Evolutionary conservation across 1,284 basidiomycete species (phyloP), one percentile per base, ranked within the genome.

Genomic region (Austroboletus novae-zelandiae): DNA sequence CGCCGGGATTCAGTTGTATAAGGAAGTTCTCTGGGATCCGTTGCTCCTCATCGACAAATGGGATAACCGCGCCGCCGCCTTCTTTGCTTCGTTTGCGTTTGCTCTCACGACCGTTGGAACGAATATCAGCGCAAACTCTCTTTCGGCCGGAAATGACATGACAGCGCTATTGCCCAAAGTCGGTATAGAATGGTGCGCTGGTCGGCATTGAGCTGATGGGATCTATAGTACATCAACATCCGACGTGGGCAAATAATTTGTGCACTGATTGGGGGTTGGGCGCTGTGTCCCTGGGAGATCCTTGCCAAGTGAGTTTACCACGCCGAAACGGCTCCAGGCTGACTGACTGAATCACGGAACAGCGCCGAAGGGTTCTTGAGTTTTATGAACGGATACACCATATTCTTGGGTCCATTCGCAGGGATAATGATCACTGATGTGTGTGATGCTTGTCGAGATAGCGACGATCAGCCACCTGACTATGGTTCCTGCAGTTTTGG

Each of bases 391-490:
- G 84, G 83, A 9, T 88, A 86, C 59, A 83, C 84, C 1, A 77
- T 88, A 14, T 85, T 87, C 65, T 67, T 88, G 25, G 86, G 84
- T 2, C 84, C 86, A 5, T 84, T 88, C 58, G 83, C 84, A 34
- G 86, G 81, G 23, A 80, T 87, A 55, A 86, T 87, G 82, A 72
- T 84, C 17, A 76, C 78, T n/a, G 84, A 87, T 62, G 84, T 86
- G 55, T 61, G 78, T 23, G 20, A 67, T 25, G 18, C 39, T 23
- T 23, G 20, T 23, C 20, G 20, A 23, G 20, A 23, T 23, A 45
- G 53, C n/a, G 17, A 17, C 18, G 25, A 14, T 43, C 37, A 15
- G 31, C 46, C 49, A 39, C 54, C 20, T 49, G 11, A 9, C 31
- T 27, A 23, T 30, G 43, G 29, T 13, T 49, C 20, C 20, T 23